Evolutionary conservation across 2,329 filamentous ascomycete genomes (phyloP), one percentile per base, ranked within the genome.

Genomic region (Diaporthe citrichinensis): DNA sequence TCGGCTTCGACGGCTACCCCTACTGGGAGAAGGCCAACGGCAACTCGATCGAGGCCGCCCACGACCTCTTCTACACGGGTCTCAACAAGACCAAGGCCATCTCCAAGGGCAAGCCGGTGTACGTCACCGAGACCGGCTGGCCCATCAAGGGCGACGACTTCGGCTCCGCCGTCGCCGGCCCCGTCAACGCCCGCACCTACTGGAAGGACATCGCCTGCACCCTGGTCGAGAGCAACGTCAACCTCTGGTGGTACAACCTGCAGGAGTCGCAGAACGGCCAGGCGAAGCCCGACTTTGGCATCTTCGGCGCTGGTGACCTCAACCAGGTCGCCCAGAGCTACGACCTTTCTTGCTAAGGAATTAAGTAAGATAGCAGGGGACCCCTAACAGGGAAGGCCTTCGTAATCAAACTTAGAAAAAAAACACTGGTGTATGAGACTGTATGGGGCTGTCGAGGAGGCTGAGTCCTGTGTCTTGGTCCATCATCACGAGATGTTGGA

Each of bases 1-100:
- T 93, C 74, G 91, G 92, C 67, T 88, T 92, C 53, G 90, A 93
- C 78, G 90, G 90, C 80, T 93, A 92, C 82, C 91, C 92, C 41
- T 93, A 92, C 87, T 93, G 91, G 85, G 89, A 93, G 85, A 87
- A 84, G 80, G 86, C 82, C 80, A 86, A 89, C 83, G 84, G 84
- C 81, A 91, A 91, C 84, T 77, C 79, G 79, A 92, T 93, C 80
- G 86, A 88, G 73, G 88, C 91, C 80, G 86, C 88, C 10, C 86
- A 84, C 76, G 81, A 84, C 73, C 87, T 92, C 72, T 93, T 93
- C 85, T 85, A 88, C 82, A 80, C 80, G 74, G 88, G 88, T 58
- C 88, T 84, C 80, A 79, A 87, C 62, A 84, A 84, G 71, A 85
- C 86, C 77, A 62, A 84, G 69, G 86, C 82, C 51, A 89, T 87